phyloP scores from a whole-genome alignment of 2,329 filamentous ascomycete genomes.

The Fusarium compactum region DNA sequence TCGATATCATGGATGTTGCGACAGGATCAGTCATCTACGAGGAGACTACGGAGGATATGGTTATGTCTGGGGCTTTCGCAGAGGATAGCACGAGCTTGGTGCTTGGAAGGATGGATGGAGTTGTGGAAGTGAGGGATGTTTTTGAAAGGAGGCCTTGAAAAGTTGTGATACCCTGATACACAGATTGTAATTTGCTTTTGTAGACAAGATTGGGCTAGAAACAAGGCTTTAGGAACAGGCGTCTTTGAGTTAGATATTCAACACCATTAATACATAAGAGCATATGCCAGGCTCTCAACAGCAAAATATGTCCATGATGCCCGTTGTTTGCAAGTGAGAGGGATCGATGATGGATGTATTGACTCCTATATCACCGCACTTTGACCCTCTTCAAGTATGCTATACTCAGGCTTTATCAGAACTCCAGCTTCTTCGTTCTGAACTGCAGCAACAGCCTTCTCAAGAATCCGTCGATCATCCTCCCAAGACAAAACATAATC shows the following conservation, averaged over 20 bases:
- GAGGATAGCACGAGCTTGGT: slow-evolving; percentile 51
- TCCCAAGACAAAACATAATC: not conserved
- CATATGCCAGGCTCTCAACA: slow-evolving; percentile 31
- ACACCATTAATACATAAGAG: slow-evolving; percentile 12
- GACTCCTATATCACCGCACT: too few relatives aligned
- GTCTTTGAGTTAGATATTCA: slow-evolving; percentile 9
- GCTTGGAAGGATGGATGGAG: slow-evolving; percentile 52
- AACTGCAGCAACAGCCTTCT: not conserved
- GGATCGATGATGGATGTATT: too few relatives aligned
- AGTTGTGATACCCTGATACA: slow-evolving; percentile 34
- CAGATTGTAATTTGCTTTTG: slow-evolving; percentile 1
- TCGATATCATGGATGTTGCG: slow-evolving; percentile 56
- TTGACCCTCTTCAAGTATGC: not conserved
- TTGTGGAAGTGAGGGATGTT: slow-evolving; percentile 52
- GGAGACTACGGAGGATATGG: slow-evolving; percentile 39
- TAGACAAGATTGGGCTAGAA: not conserved
- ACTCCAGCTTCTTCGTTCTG: too few relatives aligned
- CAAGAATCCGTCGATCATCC: not conserved
- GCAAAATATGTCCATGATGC: not conserved
- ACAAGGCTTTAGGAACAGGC: not conserved
- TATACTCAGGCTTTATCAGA: too few relatives aligned
- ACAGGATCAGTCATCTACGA: slow-evolving; percentile 52
- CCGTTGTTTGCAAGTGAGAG: not conserved
- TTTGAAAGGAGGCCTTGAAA: slow-evolving; percentile 36
- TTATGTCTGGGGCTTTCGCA: slow-evolving; percentile 55